Percentiles rank a stretch among this genome's conserved stretches.
These are phyloP conservation scores for Nicotiana otophora DNA, from an alignment of 257 asterid genomes.

Conservation along the genomic window DNA sequence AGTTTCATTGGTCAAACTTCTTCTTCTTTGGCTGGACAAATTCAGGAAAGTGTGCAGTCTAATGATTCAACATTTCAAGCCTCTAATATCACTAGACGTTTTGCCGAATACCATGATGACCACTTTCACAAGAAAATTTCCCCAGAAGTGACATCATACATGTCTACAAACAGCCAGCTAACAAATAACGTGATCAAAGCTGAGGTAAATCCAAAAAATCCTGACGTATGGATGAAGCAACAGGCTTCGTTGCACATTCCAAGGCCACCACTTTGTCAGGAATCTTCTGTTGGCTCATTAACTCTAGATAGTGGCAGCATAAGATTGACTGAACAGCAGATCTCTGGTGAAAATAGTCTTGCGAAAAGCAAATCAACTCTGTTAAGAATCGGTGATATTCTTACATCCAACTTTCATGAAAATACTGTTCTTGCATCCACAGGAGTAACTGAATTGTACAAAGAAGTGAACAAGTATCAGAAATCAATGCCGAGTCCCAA, in stretches of 20 bases:
- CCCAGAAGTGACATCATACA: constrained; percentile 16
- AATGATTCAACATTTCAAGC: constrained; percentile 23
- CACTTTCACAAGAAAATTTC: constrained; percentile 16
- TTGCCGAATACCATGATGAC: constrained; percentile 8
- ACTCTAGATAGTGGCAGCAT: constrained; percentile 13
- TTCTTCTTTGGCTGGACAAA: constrained; percentile 24
- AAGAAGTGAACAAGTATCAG: constrained; percentile 17
- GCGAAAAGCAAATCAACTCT: constrained; percentile 8
- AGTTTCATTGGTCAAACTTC: constrained; percentile 25
- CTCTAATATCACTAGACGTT: constrained; percentile 15
- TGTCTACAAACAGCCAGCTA: constrained; percentile 23
- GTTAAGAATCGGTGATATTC: constrained; percentile 20
- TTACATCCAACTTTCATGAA: constrained; percentile 18
- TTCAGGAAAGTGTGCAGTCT: constrained; percentile 19
- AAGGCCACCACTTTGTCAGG: constrained; percentile 17
- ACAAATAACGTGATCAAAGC: constrained; percentile 41
- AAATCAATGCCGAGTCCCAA: constrained; percentile 14
- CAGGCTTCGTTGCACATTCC: constrained; percentile 22
- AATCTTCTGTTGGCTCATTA: constrained; percentile 26
- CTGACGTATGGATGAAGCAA: constrained; percentile 48
- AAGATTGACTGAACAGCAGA: constrained; percentile 23
- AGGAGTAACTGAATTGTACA: constrained; percentile 16
- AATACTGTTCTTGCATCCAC: constrained; percentile 15
- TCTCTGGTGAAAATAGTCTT: constrained; percentile 12
- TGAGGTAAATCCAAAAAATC: constrained; percentile 52